Evolutionary conservation across 257 asterid species (phyloP), one percentile per base, ranked within the genome.

Genomic region (Capsicum chinense): DNA sequence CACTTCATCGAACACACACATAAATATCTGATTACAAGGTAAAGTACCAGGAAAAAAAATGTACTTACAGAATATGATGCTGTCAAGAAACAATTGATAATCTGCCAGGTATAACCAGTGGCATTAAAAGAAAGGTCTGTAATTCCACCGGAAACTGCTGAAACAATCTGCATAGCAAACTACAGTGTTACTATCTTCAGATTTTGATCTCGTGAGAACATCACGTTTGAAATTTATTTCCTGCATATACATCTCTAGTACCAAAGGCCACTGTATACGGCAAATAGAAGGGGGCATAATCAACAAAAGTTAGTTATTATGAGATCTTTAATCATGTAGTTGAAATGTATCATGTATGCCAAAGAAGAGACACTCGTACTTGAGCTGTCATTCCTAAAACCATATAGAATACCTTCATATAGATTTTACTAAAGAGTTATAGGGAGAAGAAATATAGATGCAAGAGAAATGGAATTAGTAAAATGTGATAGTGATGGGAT

Each of bases 61-160:
- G 60, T 42, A 86, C 98, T 92, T 85, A 94, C 99, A 84, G 99
- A 96, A 83, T 96, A 96, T 14, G 98, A 93, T 74, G 99, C 99
- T 9, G 99, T 96, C 88, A 96, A 83, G 87, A 91, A 91, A 84
- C 99, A 96, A 86, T 96, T 96, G 86, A 94, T 85, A 52, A 96
- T 89, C 91, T 96, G 99, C 98, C 99, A 96, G 12, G 92, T 87
- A 87, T 96, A 96, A 84, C 99, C 99, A 87, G 87, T 15, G 79
- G 95, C 97, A 88, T 93, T 86, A 83, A 95, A 95, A 56, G 98
- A 90, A 81, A 95, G 91, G 88, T 95, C 99, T 11, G 99, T 95
- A 82, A 95, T 85, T 85, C 99, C 99, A 74, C 99, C 99, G 48
- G 97, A 93, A 84, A 93, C 89, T 84, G 99, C 98, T 87, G 99